Evolutionary conservation across 768 basidiomycete species (phyloP).

Genomic region (Strobilomyces confusus): DNA sequence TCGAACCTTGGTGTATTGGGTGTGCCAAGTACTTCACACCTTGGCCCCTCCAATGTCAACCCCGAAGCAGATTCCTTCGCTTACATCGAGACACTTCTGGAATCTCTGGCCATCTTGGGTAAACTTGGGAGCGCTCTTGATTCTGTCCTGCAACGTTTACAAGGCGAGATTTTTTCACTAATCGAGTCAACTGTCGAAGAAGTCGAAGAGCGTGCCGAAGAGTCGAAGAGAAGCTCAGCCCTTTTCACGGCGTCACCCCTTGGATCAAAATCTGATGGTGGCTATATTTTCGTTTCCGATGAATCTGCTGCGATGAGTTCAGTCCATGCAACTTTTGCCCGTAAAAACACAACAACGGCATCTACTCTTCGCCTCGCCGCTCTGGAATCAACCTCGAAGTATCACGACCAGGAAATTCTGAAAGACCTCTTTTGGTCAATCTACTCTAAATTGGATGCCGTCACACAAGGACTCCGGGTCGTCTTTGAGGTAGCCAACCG

Average conservation of each 20-base stretch:
- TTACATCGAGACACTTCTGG: conserved; percentile 89
- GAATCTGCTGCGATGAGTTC: conserved; percentile 14
- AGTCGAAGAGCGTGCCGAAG: conserved; percentile 87
- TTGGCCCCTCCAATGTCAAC: conserved; percentile 40
- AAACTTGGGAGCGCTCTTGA: conserved; percentile 84
- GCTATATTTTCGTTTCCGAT: conserved; percentile 45
- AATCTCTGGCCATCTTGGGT: conserved; percentile 89
- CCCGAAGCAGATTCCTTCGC: conserved; percentile 92
- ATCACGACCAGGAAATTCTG: conserved; percentile 79
- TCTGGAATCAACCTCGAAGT: conserved; percentile 67
- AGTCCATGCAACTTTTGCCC: conserved; percentile 26
- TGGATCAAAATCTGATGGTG: conserved; percentile 44
- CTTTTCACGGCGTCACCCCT: conserved; percentile 34
- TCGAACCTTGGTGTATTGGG: conserved; percentile 22
- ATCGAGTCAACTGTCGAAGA: conserved; percentile 88
- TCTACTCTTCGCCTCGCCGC: conserved; percentile 64
- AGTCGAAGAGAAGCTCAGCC: conserved; percentile 51
- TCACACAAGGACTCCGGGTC: conserved; percentile 85
- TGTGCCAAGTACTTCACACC: conserved; percentile 17
- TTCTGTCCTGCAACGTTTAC: conserved; percentile 74
- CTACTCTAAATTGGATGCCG: conserved; percentile 93
- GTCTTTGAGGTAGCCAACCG: conserved; percentile 88
- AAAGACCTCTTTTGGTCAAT: conserved; percentile 95
- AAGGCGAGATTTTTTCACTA: conserved; percentile 77
- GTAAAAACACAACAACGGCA: conserved; percentile 37